Evolutionary conservation across 495 filamentous ascomycete genomes (phyloP).

Genomic region (Penicillium manginii): DNA sequence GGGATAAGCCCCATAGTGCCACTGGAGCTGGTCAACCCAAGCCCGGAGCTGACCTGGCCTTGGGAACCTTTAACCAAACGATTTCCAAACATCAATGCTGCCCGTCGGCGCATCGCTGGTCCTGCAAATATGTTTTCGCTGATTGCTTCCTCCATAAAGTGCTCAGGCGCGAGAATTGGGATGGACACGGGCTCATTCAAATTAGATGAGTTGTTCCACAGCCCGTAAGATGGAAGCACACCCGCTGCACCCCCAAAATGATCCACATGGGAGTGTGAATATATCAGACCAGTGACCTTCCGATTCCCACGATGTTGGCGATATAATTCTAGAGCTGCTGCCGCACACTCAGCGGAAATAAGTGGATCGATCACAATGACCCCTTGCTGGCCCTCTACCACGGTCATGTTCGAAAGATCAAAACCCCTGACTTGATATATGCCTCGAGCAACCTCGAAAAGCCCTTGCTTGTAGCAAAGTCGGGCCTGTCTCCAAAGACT

Average conservation of each 20-base stretch:
- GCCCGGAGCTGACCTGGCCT: constrained; percentile 12
- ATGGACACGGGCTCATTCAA: constrained; percentile 3
- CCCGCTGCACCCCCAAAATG: constrained; percentile 26
- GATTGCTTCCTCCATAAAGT: constrained; percentile 25
- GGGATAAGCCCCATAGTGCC: constrained; percentile 13
- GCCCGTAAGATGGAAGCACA: neutral
- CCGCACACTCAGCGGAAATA: constrained; percentile 17
- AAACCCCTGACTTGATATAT: constrained; percentile 9
- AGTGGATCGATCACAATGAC: constrained; percentile 28
- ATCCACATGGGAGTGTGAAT: constrained; percentile 31
- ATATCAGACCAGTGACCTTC: constrained; percentile 16
- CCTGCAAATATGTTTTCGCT: constrained; percentile 28
- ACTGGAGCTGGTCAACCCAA: constrained; percentile 11
- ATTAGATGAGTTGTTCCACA: neutral
- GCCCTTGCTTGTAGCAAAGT: neutral
- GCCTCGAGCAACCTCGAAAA: neutral
- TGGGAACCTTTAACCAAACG: constrained; percentile 6
- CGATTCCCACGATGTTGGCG: neutral
- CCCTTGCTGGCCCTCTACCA: constrained; percentile 20
- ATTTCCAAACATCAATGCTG: constrained; percentile 28
- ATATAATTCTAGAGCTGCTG: constrained; percentile 2
- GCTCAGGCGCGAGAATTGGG: constrained; percentile 26
- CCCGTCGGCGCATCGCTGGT: constrained; percentile 22
- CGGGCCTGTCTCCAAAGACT: neutral
- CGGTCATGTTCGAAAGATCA: constrained; percentile 27